Conservation (phyloP, 78 protist species). For the Guillardia theta region DNA sequence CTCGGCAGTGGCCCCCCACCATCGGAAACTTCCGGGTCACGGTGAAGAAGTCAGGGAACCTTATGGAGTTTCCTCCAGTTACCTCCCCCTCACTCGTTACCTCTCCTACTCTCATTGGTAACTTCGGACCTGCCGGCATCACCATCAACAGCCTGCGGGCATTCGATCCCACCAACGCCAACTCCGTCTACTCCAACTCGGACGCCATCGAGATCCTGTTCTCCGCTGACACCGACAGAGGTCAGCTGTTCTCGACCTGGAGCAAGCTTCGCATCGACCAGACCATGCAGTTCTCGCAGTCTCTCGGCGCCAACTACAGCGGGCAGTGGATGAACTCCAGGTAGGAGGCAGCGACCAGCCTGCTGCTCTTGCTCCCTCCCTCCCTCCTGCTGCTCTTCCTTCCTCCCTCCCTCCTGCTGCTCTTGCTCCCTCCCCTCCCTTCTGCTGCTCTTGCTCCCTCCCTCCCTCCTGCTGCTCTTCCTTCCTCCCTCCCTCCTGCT, state of each 20-base stretch:
- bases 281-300: too few relatives aligned
- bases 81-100: background rate
- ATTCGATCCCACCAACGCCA: background rate
- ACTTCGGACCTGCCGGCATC: background rate
- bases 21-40: background rate
- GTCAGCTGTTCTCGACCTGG: too few relatives aligned
- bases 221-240: background rate
- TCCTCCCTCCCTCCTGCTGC: too few relatives aligned
- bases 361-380: too few relatives aligned
- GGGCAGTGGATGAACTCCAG: background rate
- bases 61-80: background rate
- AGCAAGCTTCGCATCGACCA: too few relatives aligned
- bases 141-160: background rate
- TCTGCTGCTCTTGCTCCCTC: too few relatives aligned
- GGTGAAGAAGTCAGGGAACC: background rate
- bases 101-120: background rate
- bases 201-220: background rate
- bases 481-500: too few relatives aligned
- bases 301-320: background rate
- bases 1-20: background rate
- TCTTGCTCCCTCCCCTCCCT: too few relatives aligned
- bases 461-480: too few relatives aligned
- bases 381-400: too few relatives aligned
- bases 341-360: too few relatives aligned
- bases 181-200: background rate